These are phyloP conservation scores for Oropetium thomaeum DNA, from an alignment of 176 grass and related monocot genomes.

Conservation along the genomic window DNA sequence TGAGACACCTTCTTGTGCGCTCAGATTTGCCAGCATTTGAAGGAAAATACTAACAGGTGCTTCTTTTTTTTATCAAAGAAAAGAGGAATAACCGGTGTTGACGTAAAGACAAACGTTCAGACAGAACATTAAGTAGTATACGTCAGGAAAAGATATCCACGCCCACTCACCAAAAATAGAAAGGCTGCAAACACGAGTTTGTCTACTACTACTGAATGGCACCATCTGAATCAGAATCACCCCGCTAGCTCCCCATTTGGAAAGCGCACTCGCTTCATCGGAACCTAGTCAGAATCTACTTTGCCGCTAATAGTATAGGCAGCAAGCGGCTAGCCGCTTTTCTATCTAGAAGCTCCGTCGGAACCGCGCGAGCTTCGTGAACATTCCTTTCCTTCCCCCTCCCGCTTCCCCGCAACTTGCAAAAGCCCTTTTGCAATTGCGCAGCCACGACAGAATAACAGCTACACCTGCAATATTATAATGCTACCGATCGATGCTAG, in stretches of 20 bases:
- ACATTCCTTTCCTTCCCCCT: conserved; percentile 41
- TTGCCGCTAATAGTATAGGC: conserved; percentile 16
- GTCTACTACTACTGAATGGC: not conserved
- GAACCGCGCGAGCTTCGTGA: not conserved
- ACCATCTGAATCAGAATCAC: not conserved
- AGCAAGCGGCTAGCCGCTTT: not conserved
- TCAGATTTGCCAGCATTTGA: too few relatives aligned
- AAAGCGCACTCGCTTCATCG: not conserved
- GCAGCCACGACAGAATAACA: not conserved
- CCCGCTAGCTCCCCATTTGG: not conserved
- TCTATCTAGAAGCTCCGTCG: conserved; percentile 34
- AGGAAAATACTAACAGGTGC: too few relatives aligned
- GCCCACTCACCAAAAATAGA: too few relatives aligned
- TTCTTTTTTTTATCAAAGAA: too few relatives aligned
- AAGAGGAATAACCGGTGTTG: too few relatives aligned
- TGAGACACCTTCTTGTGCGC: too few relatives aligned
- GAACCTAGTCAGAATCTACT: conserved; percentile 7
- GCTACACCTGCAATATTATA: too few relatives aligned
- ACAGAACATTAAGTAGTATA: too few relatives aligned
- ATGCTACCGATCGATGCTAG: not conserved
- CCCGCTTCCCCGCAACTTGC: not conserved
- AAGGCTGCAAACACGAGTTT: too few relatives aligned
- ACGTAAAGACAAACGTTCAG: too few relatives aligned
- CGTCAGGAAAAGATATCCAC: too few relatives aligned
- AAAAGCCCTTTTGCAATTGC: conserved; percentile 36